Base-by-base conservation (phyloP, 2,329 filamentous ascomycete species). In the Penicillium hordei region DNA sequence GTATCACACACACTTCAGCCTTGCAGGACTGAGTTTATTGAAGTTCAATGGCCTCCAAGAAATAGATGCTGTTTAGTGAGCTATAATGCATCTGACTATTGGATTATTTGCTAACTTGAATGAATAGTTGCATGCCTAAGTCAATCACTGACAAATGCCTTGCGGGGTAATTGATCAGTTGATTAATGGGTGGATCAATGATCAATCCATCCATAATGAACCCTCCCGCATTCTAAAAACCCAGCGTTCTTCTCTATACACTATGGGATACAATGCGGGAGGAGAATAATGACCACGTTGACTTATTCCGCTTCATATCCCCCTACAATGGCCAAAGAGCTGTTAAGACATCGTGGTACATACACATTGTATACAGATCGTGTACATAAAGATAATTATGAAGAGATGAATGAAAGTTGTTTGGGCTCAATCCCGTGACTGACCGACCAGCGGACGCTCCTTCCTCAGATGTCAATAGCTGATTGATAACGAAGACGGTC, bases 1-100 rank as follows among this genome's bases (percentile, higher is more conserved):
- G 34, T 99, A 95, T 80, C 94, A 99, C 72, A 97, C 94, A 0
- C 80, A 87, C 52, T 99, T 99, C 73, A 92, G 91, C 25, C 78
- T 97, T 62, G 90, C 93, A 21, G 94, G 94, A 2, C 78, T 99
- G 65, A 96, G 92, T 72, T 82, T 99, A 55, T 78, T 97, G 29
- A 86, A 86, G 12, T 90, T 89, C 69, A 86, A 89, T 7, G 91
- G 87, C 1, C 76, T 97, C 43, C 83, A 89, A 67, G 86, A 89
- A 59, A 88, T 99, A 52, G 90, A 99, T 73, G 90, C 94, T 33
- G 85, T 91, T 44, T 99, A 97, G 87, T 90, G 79, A 79, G 82
- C 76, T 38, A 38, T 8, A 9, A 5, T n/a, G 3, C 33, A 15
- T 52, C 19, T 8, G 1, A 17, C 17, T 21, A 34, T 12, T 12